Base-by-base conservation (phyloP, 331 rosid genomes). In the Pyracantha coccinea region DNA sequence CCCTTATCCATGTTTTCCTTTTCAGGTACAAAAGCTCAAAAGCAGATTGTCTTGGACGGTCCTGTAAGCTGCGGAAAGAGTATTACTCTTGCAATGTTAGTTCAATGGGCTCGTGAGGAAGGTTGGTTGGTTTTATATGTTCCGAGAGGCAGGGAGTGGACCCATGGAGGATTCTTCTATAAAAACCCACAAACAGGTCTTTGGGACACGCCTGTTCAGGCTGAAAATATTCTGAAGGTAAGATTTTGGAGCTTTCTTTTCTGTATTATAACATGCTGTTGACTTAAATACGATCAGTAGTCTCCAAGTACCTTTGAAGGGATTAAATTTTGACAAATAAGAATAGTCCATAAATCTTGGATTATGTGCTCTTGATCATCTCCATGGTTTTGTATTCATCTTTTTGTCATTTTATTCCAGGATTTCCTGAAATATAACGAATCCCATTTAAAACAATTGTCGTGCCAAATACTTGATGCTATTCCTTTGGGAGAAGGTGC, bases 161-260 rank as follows among this genome's bases (percentile, higher is more conserved):
- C 97, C 79, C 96, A 87, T 69, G 97, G 97, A 72, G 96, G 97
- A 16, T 92, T 85, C 80, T 94, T 88, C 87, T 87, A 83, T 72
- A 87, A 83, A 86, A 88, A 90, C 71, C 89, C 89, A 11, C 82
- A 78, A 69, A 87, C 96, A 31, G 96, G 83, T 77, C 83, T 90
- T 59, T 94, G 99, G 97, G 97, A 94, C 69, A 94, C 99, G 44
- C 99, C 99, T 79, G 87, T 87, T 72, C 97, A 94, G 77, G 99
- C 97, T 52, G 93, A 77, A 83, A 83, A 81, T 77, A 85, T 92
- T 68, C 91, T 94, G 45, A 90, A 88, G 89, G 99, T 83, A 88
- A 87, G 93, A 64, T 57, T 68, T 15, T 64, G 32, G 27, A 28
- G 21, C 69, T 21, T 47, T 69, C 8, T 29, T 25, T 14, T 23